These are phyloP conservation scores for Daldinia loculata DNA, from an alignment of 495 filamentous ascomycete genomes.

Conservation along the genomic window DNA sequence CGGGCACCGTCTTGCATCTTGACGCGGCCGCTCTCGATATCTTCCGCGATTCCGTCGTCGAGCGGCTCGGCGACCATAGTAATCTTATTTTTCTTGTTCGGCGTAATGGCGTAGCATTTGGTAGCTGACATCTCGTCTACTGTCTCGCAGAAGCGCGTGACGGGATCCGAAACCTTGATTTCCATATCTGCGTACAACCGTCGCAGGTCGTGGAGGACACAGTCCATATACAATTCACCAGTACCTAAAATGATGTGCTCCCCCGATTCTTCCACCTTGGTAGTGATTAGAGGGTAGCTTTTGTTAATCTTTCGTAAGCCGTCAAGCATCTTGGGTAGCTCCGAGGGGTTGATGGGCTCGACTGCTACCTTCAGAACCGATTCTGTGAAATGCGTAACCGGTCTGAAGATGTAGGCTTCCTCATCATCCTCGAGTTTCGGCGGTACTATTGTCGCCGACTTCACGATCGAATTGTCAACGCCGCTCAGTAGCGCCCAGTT, in stretches of 20 bases:
- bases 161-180: constrained; percentile 96
- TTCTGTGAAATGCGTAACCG: constrained; percentile 93
- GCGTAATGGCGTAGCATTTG: constrained; percentile 96
- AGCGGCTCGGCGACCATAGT: constrained; percentile 97
- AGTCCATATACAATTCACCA: constrained; percentile 98
- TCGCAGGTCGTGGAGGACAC: constrained; percentile 93
- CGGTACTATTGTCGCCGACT: constrained; percentile 93
- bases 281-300: constrained; percentile 92
- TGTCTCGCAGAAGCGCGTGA: constrained; percentile 97
- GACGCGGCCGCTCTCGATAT: constrained; percentile 91
- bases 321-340: constrained; percentile 99
- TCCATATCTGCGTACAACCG: constrained; percentile 98
- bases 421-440: constrained; percentile 82
- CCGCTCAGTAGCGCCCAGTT: constrained; percentile 91
- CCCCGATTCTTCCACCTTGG: constrained; percentile 98
- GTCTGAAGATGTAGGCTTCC: constrained; percentile 93
- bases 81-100: constrained; percentile 99
- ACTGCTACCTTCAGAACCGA: constrained; percentile 98
- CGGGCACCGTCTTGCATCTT: constrained; percentile 92
- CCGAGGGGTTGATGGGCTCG: constrained; percentile 97
- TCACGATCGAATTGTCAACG: constrained; percentile 97
- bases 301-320: constrained; percentile 97
- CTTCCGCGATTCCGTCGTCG: constrained; percentile 92
- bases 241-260: constrained; percentile 96
- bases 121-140: constrained; percentile 97